phyloP scores from a whole-genome alignment of 441 rosid genomes.

The Corymbia citriodora region DNA sequence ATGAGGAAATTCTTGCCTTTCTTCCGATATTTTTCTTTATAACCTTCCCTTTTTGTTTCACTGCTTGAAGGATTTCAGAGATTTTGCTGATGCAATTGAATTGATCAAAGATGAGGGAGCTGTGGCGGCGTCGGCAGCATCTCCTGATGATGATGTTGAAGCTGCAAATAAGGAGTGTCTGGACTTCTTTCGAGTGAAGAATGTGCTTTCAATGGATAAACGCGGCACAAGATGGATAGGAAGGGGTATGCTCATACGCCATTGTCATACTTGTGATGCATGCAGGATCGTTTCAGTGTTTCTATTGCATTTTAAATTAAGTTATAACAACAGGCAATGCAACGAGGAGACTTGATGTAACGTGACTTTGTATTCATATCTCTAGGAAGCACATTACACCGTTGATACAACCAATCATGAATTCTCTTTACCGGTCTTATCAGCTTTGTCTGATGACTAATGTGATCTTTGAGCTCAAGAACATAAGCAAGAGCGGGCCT shows the following conservation, averaged over 20 bases:
- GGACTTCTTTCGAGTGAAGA: conserved; percentile 55
- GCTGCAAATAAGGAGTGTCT: conserved; percentile 53
- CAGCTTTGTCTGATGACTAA: neutral
- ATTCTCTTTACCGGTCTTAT: neutral
- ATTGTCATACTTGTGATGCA: neutral
- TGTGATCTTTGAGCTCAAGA: neutral
- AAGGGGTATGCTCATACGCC: neutral
- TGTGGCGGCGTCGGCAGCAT: conserved; percentile 54
- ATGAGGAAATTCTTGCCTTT: neutral
- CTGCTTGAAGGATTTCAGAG: conserved; percentile 83
- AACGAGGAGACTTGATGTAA: neutral
- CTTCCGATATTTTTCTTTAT: neutral
- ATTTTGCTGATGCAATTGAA: conserved; percentile 65
- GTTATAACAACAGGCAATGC: neutral
- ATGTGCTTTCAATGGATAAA: conserved; percentile 37
- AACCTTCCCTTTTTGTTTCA: neutral
- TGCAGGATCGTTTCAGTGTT: neutral
- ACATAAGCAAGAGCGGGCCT: neutral
- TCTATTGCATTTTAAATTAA: neutral
- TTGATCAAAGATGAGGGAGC: conserved; percentile 54
- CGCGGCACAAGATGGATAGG: neutral
- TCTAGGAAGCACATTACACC: neutral
- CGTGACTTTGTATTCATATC: neutral
- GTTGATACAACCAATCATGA: neutral
- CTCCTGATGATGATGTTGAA: conserved; percentile 70